Evolutionary conservation across 345 rosid genomes (phyloP).

Genomic region (Eucalyptus dawsonii): DNA sequence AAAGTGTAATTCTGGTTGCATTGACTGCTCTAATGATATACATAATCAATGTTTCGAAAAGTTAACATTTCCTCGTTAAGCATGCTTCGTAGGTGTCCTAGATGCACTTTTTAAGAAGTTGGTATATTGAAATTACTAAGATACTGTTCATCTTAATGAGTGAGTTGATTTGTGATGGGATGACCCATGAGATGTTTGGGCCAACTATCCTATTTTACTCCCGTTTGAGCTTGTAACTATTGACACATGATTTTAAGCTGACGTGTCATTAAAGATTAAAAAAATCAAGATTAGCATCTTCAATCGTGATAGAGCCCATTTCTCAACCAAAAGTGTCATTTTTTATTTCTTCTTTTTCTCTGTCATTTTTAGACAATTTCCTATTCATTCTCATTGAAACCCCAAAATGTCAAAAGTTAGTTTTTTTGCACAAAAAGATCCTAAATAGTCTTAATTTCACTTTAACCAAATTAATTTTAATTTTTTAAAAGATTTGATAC

Average conservation of each 20-base stretch:
- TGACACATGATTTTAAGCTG: neutral
- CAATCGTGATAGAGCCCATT: too few species aligned
- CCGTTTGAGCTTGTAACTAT: neutral
- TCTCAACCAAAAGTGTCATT: too few species aligned
- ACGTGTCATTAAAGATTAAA: too few species aligned
- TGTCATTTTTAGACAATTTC: too few species aligned
- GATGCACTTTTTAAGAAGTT: neutral
- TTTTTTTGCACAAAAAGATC: too few species aligned
- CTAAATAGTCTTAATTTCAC: too few species aligned
- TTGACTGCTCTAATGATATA: neutral
- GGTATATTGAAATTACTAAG: neutral
- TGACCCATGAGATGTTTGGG: neutral
- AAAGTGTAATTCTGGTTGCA: neutral
- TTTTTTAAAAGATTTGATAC: too few species aligned
- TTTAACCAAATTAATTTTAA: too few species aligned
- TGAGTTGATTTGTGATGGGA: neutral
- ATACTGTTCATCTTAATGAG: neutral
- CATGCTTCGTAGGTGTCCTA: neutral
- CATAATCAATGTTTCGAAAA: neutral
- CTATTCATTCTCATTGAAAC: too few species aligned
- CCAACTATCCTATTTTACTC: neutral
- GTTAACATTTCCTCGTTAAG: neutral
- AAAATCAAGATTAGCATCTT: too few species aligned
- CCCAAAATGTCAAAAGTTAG: too few species aligned
- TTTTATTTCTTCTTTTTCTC: too few species aligned